phyloP scores from a whole-genome alignment of 2,329 filamentous ascomycete genomes.

The Fusarium dlaminii region DNA sequence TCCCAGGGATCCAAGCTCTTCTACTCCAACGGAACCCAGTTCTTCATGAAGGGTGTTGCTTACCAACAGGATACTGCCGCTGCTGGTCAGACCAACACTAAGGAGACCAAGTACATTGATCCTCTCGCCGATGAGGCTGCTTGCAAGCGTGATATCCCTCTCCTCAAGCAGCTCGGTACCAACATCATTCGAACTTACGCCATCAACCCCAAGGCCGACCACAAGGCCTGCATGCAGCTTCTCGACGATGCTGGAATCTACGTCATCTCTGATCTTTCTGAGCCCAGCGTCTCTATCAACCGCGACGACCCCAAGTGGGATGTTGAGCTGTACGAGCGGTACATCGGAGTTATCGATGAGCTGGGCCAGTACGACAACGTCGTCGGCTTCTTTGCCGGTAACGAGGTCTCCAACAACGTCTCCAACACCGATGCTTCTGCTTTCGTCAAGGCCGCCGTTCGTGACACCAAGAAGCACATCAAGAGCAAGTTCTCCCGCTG shows the following conservation, averaged over 20 bases:
- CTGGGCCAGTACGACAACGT: slow-evolving; percentile 87
- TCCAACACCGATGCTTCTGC: slow-evolving; percentile 92
- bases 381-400: slow-evolving; percentile 97
- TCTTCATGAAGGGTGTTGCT: slow-evolving; percentile 90
- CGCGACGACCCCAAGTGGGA: slow-evolving; percentile 83
- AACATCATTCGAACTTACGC: slow-evolving; percentile 97
- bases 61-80: slow-evolving; percentile 85
- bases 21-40: slow-evolving; percentile 75
- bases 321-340: slow-evolving; percentile 78
- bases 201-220: slow-evolving; percentile 81
- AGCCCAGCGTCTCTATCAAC: slow-evolving; percentile 86
- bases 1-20: slow-evolving; percentile 84
- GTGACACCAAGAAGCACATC: slow-evolving; percentile 96
- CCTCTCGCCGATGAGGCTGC: slow-evolving; percentile 76
- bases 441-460: slow-evolving; percentile 97
- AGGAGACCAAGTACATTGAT: slow-evolving; percentile 73
- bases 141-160: slow-evolving; percentile 88
- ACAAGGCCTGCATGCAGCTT: slow-evolving; percentile 84
- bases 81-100: slow-evolving; percentile 59
- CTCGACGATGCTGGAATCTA: slow-evolving; percentile 91
- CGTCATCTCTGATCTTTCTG: slow-evolving; percentile 88
- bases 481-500: slow-evolving; percentile 78
- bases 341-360: slow-evolving; percentile 84
- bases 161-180: slow-evolving; percentile 80
- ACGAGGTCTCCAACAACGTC: slow-evolving; percentile 90